Conservation (phyloP, 306 rosid genomes). For the Trifolium repens region DNA sequence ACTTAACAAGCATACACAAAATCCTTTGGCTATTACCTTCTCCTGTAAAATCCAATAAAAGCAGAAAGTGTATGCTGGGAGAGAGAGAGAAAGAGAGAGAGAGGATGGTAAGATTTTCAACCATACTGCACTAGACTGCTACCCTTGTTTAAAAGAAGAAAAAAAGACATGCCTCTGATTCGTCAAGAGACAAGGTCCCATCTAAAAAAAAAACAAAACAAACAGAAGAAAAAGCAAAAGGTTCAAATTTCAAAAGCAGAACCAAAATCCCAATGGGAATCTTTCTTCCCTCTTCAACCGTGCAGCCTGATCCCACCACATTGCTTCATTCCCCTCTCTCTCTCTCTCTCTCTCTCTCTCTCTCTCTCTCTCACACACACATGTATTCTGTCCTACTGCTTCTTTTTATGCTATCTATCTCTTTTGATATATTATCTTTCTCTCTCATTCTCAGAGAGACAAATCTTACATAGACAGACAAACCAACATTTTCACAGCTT, state of each 20-base stretch:
- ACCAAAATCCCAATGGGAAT: constrained; percentile 73
- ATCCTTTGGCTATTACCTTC: constrained; percentile 40
- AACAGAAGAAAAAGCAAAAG: constrained; percentile 54
- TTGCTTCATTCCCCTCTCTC: constrained; percentile 35
- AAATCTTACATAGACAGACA: constrained; percentile 39
- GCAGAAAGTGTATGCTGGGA: constrained; percentile 41
- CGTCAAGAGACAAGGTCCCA: constrained; percentile 57
- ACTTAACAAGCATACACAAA: constrained; percentile 41
- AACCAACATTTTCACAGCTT: constrained; percentile 53
- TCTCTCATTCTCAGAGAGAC: constrained; percentile 32
- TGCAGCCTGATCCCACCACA: constrained; percentile 51
- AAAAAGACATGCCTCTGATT: constrained; percentile 48
- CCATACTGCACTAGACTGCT: constrained; percentile 45
- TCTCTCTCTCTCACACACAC: too few relatives aligned
- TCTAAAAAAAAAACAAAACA: constrained; percentile 36
- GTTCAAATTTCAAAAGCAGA: constrained; percentile 47
- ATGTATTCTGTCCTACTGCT: constrained; percentile 36
- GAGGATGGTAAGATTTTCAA: constrained; percentile 37
- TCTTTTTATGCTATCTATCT: constrained; percentile 57
- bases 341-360: background rate
- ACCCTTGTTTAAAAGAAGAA: constrained; percentile 56
- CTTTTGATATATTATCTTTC: constrained; percentile 45
- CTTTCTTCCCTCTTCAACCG: constrained; percentile 59
- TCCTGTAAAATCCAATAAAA: constrained; percentile 58
- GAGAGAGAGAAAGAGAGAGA: too few relatives aligned